Evolutionary conservation across 805 yeast genomes (phyloP).

Genomic region (Sugiyamaella chiloensis): DNA sequence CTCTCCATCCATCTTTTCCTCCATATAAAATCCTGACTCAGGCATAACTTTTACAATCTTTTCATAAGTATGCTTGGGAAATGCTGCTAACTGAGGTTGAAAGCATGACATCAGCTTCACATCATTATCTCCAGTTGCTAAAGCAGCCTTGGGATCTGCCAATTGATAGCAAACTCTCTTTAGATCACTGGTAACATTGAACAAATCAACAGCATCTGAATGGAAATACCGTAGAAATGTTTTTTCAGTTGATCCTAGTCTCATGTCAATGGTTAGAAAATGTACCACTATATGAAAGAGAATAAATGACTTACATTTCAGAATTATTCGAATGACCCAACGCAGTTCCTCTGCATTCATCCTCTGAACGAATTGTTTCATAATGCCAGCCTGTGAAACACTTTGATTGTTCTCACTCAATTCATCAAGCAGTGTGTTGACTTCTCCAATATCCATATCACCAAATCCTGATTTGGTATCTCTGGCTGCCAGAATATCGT

Average conservation of each 20-base stretch:
- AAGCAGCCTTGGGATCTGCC: constrained; percentile 45
- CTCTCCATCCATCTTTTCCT: constrained; percentile 94
- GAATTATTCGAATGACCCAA: constrained; percentile 64
- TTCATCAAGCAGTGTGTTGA: constrained; percentile 46
- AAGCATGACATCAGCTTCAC: constrained; percentile 55
- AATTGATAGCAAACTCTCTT: constrained; percentile 58
- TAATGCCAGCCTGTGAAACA: constrained; percentile 40
- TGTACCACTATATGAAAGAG: no score
- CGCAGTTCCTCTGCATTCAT: constrained; percentile 62
- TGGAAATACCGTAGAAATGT: constrained; percentile 64
- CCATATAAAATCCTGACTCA: constrained; percentile 57
- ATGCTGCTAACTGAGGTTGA: constrained; percentile 71
- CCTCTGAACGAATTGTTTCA: constrained; percentile 49
- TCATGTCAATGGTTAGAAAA: constrained; percentile 23
- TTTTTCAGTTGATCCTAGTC: constrained; percentile 57
- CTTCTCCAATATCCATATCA: constrained; percentile 44
- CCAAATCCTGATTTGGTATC: constrained; percentile 40
- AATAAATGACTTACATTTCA: constrained; percentile 48
- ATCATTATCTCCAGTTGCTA: constrained; percentile 41
- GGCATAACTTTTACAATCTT: constrained; percentile 48
- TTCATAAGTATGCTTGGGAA: constrained; percentile 48
- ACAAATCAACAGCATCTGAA: constrained; percentile 68
- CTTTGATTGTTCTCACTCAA: constrained; percentile 38
- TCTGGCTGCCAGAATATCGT: constrained; percentile 49
- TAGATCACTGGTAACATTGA: constrained; percentile 62